A percentile compares a stretch with the other conserved stretches of the same genome.
These are phyloP conservation scores for Euphorbia lathyris DNA, from an alignment of 345 rosid species.

Conservation along the genomic window DNA sequence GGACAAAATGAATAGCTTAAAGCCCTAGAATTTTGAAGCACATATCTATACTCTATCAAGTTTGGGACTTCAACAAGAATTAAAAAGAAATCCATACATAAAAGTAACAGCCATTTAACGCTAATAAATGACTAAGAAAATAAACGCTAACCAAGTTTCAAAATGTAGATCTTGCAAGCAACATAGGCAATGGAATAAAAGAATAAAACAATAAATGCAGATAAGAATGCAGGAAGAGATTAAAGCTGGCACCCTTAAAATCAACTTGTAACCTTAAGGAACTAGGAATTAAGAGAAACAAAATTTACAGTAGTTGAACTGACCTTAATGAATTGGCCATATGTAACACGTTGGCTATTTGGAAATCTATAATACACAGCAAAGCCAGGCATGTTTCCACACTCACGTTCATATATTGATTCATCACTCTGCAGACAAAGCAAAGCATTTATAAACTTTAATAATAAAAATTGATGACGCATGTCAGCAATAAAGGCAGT, in stretches of 20 bases:
- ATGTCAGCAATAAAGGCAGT: slow-evolving; percentile 3
- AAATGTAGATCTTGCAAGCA: not conserved
- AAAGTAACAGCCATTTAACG: not conserved
- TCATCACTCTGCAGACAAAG: slow-evolving; percentile 72
- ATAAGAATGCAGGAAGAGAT: not conserved
- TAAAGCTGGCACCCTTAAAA: not conserved
- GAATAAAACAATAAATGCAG: not conserved
- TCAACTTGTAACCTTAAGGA: not conserved
- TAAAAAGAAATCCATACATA: not conserved
- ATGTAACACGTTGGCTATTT: slow-evolving; percentile 94
- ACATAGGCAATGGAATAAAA: not conserved
- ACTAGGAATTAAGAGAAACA: not conserved
- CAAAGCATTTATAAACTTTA: slow-evolving; percentile 15
- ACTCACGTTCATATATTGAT: slow-evolving; percentile 87
- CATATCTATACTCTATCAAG: not conserved
- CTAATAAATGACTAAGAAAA: not conserved
- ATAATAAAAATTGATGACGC: slow-evolving; percentile 3
- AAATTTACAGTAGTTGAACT: slow-evolving; percentile 23
- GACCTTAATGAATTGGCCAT: slow-evolving; percentile 98
- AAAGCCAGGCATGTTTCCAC: slow-evolving; percentile 99
- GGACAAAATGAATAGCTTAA: not conserved
- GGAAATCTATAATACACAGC: slow-evolving; percentile 98
- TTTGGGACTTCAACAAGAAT: not conserved
- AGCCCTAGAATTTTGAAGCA: not conserved
- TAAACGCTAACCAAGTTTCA: not conserved